A percentile compares a stretch with the other conserved stretches of the same genome.
Conservation (phyloP, 2,329 filamentous ascomycete genomes). For the Diaporthe sp. region DNA sequence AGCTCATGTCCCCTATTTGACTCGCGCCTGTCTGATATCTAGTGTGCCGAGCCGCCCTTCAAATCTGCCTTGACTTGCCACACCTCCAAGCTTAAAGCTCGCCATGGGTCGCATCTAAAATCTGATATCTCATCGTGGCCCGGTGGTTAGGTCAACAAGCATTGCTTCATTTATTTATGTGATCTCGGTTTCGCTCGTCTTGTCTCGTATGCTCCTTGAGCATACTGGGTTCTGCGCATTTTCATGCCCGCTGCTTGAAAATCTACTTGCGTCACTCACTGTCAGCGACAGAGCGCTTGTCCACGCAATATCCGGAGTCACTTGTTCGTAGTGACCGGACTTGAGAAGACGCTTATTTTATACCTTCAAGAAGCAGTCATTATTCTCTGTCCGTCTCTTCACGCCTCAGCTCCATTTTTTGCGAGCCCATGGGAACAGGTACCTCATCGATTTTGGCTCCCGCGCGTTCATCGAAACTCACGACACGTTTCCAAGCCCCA, state of each 20-base stretch:
- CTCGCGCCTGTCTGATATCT: slow-evolving; percentile 20
- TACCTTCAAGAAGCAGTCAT: background rate
- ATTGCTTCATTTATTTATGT: background rate
- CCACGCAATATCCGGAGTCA: background rate
- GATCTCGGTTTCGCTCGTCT: background rate
- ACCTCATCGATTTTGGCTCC: background rate
- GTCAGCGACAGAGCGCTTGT: background rate
- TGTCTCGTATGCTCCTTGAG: background rate
- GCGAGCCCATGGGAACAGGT: background rate
- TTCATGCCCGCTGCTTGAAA: background rate
- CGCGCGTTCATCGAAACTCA: background rate
- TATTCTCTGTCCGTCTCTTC: background rate
- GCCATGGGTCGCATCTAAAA: background rate
- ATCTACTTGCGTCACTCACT: slow-evolving; percentile 1
- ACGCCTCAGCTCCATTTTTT: background rate
- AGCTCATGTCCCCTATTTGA: slow-evolving; percentile 21
- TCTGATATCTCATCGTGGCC: background rate
- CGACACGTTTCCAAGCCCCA: slow-evolving; percentile 3
- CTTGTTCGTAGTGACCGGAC: background rate
- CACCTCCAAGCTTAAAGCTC: background rate
- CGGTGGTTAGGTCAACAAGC: background rate
- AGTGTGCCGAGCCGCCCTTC: background rate
- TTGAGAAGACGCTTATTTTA: background rate
- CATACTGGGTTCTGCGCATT: background rate
- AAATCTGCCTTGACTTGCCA: slow-evolving; percentile 17